A percentile compares a stretch with the other conserved stretches of the same genome.
phyloP scores from a whole-genome alignment of 495 filamentous ascomycete species.

The Neurospora sp. region DNA sequence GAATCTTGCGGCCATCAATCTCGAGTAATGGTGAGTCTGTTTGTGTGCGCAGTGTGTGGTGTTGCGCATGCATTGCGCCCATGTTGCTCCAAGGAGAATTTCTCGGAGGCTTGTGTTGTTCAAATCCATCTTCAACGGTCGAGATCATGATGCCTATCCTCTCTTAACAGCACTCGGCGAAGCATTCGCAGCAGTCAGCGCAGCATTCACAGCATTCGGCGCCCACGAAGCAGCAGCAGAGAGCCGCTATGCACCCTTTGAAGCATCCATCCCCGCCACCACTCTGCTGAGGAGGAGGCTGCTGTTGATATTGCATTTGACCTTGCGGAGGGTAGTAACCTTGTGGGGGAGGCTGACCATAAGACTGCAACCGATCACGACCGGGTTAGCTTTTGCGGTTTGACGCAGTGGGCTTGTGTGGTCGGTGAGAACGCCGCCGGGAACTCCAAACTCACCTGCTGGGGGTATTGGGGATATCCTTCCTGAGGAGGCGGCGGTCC shows the following conservation, averaged over 20 bases:
- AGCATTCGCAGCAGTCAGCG: slow-evolving; percentile 59
- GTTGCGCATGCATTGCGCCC: neutral
- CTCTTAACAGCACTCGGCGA: slow-evolving; percentile 40
- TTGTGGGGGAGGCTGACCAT: slow-evolving; percentile 11
- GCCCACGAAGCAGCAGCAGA: slow-evolving; percentile 73
- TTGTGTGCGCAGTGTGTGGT: neutral
- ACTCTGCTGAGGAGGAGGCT: slow-evolving; percentile 42
- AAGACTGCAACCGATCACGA: slow-evolving; percentile 7
- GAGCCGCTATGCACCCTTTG: slow-evolving; percentile 51
- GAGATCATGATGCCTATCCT: neutral
- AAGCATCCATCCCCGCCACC: slow-evolving; percentile 51
- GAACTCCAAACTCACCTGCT: slow-evolving; percentile 13
- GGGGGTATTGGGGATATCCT: slow-evolving; percentile 21
- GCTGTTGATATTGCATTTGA: slow-evolving; percentile 47
- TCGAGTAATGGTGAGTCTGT: neutral
- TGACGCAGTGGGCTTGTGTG: neutral
- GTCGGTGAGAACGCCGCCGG: neutral
- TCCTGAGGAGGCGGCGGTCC: slow-evolving; percentile 1
- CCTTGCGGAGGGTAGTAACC: slow-evolving; percentile 22
- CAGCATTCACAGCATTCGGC: slow-evolving; percentile 75
- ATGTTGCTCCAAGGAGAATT: neutral
- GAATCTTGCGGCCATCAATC: neutral
- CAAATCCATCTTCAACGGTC: neutral
- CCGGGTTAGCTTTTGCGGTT: neutral
- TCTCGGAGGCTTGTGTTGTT: neutral